These are phyloP conservation scores for Pterocarpus santalinus DNA, from an alignment of 306 rosid species.

Conservation along the genomic window DNA sequence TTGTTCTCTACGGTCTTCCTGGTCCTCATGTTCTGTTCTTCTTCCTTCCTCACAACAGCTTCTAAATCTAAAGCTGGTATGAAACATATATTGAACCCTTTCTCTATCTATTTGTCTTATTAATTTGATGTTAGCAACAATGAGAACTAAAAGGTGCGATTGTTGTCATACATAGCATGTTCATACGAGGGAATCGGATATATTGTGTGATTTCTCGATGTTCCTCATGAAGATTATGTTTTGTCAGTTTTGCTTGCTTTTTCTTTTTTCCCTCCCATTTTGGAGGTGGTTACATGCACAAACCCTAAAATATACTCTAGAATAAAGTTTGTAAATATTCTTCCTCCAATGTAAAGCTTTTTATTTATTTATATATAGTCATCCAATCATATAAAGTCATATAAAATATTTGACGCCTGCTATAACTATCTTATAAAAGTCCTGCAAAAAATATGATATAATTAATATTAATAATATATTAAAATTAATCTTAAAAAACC, in stretches of 20 bases:
- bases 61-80: constrained; percentile 61
- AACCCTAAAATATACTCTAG: not conserved
- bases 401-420: too few relatives aligned
- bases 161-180: not conserved
- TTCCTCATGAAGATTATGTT: constrained; percentile 36
- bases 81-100: constrained; percentile 17
- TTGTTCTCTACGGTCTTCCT: constrained; percentile 41
- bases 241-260: not conserved
- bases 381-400: too few relatives aligned
- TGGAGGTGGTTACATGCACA: not conserved
- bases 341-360: not conserved
- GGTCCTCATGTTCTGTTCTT: constrained; percentile 43
- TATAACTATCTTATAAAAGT: too few relatives aligned
- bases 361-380: too few relatives aligned
- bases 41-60: constrained; percentile 47
- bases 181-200: not conserved
- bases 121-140: not conserved
- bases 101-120: not conserved
- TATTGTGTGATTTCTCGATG: constrained; percentile 9
- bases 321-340: not conserved
- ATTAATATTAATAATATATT: too few relatives aligned
- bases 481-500: too few relatives aligned
- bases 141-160: not conserved
- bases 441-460: too few relatives aligned
- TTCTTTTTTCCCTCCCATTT: not conserved